These are phyloP conservation scores for Pycnococcus provasolii DNA, from an alignment of 139 green algal genomes.

Conservation along the genomic window DNA sequence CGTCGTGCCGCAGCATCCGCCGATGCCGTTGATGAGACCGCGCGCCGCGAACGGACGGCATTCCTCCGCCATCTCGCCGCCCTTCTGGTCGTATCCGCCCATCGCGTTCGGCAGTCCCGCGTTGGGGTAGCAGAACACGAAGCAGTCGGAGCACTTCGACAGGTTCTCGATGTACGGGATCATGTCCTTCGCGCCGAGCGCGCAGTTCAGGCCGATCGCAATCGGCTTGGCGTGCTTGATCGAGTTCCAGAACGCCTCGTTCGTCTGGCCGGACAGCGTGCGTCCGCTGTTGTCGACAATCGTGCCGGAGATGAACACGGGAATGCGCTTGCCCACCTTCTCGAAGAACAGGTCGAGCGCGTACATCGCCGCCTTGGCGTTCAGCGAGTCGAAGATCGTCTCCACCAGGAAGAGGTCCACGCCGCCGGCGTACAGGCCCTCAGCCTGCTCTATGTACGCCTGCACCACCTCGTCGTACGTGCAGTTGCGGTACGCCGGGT, in stretches of 20 bases:
- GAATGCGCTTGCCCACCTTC: slow-evolving; percentile 12
- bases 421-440: slow-evolving; percentile 29
- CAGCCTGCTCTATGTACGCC: slow-evolving; percentile 28
- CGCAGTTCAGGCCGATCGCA: slow-evolving; percentile 33
- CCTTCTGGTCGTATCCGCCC: slow-evolving; percentile 96
- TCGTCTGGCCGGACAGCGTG: slow-evolving; percentile 33
- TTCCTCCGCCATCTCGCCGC: slow-evolving; percentile 83
- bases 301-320: slow-evolving; percentile 32
- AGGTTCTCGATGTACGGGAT: slow-evolving; percentile 59
- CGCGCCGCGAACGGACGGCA: slow-evolving; percentile 80
- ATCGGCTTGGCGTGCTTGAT: slow-evolving; percentile 30
- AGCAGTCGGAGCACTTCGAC: slow-evolving; percentile 73
- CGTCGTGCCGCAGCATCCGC: slow-evolving; percentile 85
- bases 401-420: slow-evolving; percentile 34
- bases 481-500: slow-evolving; percentile 35
- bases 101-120: slow-evolving; percentile 95
- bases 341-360: slow-evolving; percentile 34
- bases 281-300: slow-evolving; percentile 35
- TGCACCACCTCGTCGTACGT: slow-evolving; percentile 34
- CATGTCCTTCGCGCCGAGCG: slow-evolving; percentile 31
- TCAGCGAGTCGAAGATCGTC: slow-evolving; percentile 41
- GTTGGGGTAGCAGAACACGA: slow-evolving; percentile 95
- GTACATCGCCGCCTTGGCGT: slow-evolving; percentile 38
- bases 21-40: slow-evolving; percentile 81
- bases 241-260: slow-evolving; percentile 39